Conservation (phyloP, 108 stramenopile species). For the Skeletonema costatum region DNA sequence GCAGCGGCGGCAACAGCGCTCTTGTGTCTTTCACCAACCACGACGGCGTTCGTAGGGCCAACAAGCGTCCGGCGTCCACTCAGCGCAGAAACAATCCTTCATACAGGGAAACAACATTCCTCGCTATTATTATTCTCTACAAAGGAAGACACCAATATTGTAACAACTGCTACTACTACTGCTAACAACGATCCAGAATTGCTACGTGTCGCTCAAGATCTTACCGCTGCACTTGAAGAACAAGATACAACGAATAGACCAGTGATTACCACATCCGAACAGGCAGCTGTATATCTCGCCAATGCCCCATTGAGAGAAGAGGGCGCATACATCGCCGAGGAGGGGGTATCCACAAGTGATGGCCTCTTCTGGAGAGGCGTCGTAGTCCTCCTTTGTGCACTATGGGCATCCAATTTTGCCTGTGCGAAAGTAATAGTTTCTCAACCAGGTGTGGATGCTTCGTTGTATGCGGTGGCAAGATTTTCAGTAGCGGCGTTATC, state of each 20-base stretch:
- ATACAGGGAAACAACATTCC: not conserved
- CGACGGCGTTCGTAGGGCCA: not conserved
- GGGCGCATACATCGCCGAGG: conserved; percentile 10
- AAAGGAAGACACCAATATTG: not conserved
- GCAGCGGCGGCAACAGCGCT: not conserved
- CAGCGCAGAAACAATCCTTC: not conserved
- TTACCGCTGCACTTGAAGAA: not conserved
- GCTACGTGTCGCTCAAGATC: not conserved
- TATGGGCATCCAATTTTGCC: conserved; percentile 81
- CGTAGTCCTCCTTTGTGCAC: conserved; percentile 63
- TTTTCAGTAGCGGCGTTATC: conserved; percentile 64
- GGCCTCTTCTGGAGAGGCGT: conserved; percentile 66
- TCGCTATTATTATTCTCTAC: conserved; percentile 3
- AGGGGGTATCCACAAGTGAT: conserved; percentile 19
- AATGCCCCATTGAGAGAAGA: conserved; percentile 13
- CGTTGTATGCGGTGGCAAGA: conserved; percentile 60
- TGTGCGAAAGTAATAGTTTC: conserved; percentile 61
- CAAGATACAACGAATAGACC: not conserved
- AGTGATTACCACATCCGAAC: conserved; percentile 3
- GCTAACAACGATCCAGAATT: not conserved
- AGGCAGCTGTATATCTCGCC: conserved; percentile 8
- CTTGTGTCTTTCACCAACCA: not conserved
- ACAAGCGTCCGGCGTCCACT: not conserved
- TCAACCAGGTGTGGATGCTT: conserved; percentile 70
- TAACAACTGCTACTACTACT: not conserved